phyloP scores from a whole-genome alignment of 2,329 filamentous ascomycete genomes.

The Stachybotrys echinatus region DNA sequence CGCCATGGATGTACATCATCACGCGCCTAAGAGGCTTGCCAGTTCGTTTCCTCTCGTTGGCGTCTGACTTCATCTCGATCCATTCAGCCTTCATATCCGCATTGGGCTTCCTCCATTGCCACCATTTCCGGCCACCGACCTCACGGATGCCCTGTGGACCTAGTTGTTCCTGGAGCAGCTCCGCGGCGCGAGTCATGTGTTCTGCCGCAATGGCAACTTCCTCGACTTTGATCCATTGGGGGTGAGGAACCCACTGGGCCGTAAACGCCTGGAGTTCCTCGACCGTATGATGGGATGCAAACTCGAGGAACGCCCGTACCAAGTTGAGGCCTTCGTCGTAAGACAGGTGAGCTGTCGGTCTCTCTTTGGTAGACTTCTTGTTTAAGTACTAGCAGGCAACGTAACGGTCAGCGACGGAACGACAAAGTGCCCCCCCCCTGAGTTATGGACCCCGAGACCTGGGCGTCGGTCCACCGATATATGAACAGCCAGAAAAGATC shows the following conservation, averaged over 20 bases:
- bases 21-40: conserved; percentile 62
- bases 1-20: conserved; percentile 92
- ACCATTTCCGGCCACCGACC: conserved; percentile 81
- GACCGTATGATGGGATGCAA: conserved; percentile 82
- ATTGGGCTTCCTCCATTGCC: conserved; percentile 74
- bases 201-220: conserved; percentile 59
- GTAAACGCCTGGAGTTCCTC: conserved; percentile 94
- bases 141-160: conserved; percentile 67
- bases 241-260: conserved; percentile 82
- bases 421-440: neutral
- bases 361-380: conserved; percentile 66
- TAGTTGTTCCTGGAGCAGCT: conserved; percentile 66
- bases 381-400: conserved; percentile 65
- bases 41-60: conserved; percentile 59
- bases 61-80: conserved; percentile 89
- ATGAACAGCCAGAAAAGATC: neutral
- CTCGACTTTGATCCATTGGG: conserved; percentile 80
- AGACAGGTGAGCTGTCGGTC: conserved; percentile 84
- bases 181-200: conserved; percentile 62
- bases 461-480: neutral
- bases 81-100: conserved; percentile 75
- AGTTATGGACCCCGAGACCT: neutral
- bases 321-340: conserved; percentile 91
- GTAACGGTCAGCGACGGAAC: neutral
- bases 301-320: conserved; percentile 78